A percentile compares a stretch with the other conserved stretches of the same genome.
Evolutionary conservation across 2,329 filamentous ascomycete genomes (phyloP).

Genomic region (Phialophora macrospora): DNA sequence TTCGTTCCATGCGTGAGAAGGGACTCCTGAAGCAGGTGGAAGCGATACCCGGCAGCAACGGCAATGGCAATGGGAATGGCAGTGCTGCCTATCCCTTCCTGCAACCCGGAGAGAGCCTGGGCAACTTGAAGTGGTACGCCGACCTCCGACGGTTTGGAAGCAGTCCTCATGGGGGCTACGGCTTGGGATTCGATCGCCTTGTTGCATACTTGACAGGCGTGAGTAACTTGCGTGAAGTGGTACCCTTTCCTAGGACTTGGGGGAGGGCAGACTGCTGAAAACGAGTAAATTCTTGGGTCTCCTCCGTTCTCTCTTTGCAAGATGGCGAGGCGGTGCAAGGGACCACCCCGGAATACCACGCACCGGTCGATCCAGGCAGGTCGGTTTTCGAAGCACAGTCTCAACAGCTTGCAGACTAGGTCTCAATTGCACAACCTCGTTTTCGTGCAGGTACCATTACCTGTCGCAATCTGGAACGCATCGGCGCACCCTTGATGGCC

Average conservation of each 20-base stretch:
- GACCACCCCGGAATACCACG: not conserved
- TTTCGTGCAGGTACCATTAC: not conserved
- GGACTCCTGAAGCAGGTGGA: conserved; percentile 58
- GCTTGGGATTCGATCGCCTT: conserved; percentile 85
- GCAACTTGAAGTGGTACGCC: conserved; percentile 79
- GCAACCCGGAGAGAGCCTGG: conserved; percentile 47
- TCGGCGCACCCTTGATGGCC: not conserved
- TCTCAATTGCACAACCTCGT: not conserved
- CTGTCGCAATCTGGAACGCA: not conserved
- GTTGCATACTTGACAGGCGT: conserved; percentile 82
- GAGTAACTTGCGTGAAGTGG: conserved; percentile 80
- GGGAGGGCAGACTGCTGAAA: conserved; percentile 58
- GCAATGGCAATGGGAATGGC: conserved; percentile 13
- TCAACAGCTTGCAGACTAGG: not conserved
- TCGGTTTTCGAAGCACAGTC: not conserved
- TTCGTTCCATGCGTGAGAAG: conserved; percentile 71
- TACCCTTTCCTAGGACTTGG: conserved; percentile 77
- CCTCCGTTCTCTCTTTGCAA: not conserved
- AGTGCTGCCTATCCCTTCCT: conserved; percentile 45
- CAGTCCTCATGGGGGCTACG: conserved; percentile 88
- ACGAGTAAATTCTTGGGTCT: not conserved
- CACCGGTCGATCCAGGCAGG: not conserved
- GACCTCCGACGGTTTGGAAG: conserved; percentile 90
- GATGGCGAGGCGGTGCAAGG: not conserved
- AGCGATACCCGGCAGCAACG: conserved; percentile 7